Base-by-base conservation (phyloP, 768 basidiomycete species). In the Mycena chlorophos region DNA sequence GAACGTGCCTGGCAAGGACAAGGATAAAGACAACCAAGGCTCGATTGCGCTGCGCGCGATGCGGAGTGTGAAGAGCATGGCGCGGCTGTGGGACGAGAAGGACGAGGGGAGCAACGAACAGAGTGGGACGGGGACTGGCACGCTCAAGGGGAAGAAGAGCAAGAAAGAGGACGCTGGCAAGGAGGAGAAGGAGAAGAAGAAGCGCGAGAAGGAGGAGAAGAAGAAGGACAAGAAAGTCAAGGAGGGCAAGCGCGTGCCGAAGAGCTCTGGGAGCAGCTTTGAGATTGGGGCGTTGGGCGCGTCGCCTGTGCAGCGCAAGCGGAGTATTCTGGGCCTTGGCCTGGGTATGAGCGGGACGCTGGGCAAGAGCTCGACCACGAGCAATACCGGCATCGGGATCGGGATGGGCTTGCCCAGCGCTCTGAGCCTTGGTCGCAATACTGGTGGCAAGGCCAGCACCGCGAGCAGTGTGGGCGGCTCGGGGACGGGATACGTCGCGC, bases 31-130 rank as follows among this genome's bases (percentile, higher is more conserved):
- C 31, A 34, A 46, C 49, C 79, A 80, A 26, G 82, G 79, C 27
- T 89, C 87, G 0, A 88, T 92, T 39, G 90, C 90, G 0, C 55
- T 91, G 26, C 81, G 90, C 4, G 90, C 90, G 4, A 91, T 92
- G 74, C 78, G 86, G 39, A 87, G 85, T 14, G 84, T 93, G 61
- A 77, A 85, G 1, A 86, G 85, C 64, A 88, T 88, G 87, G 82
- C 84, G 22, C 85, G 85, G 63, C 69, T 84, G 52, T 78, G 76
- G 4, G 74, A 69, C 47, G 65, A 65, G 50, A 58, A 58, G 62
- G 63, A 50, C 52, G 62, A 61, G 22, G 63, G 66, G 55, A 43
- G 66, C 68, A 27, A 74, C 74, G 66, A 69, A 70, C 51, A 72
- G 68, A 63, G 72, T 52, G 73, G 73, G 51, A 73, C 71, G 61